Percentiles rank a stretch among this genome's conserved stretches.
Evolutionary conservation across 2,329 filamentous ascomycete genomes (phyloP).

Genomic region (Coniochaeta pulveracea): DNA sequence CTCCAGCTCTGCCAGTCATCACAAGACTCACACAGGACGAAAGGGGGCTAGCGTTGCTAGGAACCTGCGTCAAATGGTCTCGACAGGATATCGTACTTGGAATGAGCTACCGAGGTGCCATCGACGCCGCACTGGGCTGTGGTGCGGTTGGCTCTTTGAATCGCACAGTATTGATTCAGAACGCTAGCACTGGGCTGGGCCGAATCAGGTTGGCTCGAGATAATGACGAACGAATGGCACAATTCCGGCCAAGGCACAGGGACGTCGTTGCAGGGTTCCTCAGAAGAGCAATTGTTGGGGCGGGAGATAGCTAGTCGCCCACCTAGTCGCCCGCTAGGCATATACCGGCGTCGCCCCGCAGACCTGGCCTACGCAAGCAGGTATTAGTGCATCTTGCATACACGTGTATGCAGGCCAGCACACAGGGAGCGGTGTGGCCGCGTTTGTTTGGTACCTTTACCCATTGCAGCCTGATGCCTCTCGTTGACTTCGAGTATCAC

Average conservation of each 20-base stretch:
- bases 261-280: too few species aligned
- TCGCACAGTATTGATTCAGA: background rate
- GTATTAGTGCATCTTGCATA: background rate
- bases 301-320: background rate
- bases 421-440: background rate
- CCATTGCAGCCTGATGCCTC: background rate
- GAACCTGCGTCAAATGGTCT: background rate
- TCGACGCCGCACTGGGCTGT: background rate
- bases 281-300: too few species aligned
- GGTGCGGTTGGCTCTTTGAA: background rate
- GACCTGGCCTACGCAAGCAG: background rate
- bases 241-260: background rate
- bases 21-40: background rate
- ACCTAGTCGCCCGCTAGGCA: background rate
- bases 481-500: background rate
- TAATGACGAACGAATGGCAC: constrained; percentile 4
- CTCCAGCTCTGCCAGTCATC: constrained; percentile 1
- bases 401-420: background rate
- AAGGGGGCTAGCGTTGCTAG: background rate
- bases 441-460: background rate
- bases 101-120: background rate
- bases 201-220: constrained; percentile 1
- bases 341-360: background rate
- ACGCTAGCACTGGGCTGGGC: background rate
- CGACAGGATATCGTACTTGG: constrained; percentile 2